Evolutionary conservation across 257 asterid species (phyloP).

Genomic region (Gentiana straminea): DNA sequence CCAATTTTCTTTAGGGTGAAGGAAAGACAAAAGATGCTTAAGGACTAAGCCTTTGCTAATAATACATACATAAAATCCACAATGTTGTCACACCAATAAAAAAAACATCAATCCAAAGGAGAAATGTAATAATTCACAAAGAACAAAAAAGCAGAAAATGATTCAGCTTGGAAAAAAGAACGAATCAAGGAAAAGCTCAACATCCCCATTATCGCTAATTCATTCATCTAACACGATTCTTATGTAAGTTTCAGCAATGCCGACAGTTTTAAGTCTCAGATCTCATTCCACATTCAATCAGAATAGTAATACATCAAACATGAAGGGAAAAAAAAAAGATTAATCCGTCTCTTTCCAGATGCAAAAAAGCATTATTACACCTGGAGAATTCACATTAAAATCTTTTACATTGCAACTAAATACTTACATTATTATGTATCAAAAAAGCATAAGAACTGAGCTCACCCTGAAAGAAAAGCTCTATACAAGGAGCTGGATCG

Average conservation of each 20-base stretch:
- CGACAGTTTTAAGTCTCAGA: slow-evolving; percentile 13
- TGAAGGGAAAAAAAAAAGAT: background rate
- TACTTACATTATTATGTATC: background rate
- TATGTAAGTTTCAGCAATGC: slow-evolving; percentile 18
- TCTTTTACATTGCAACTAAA: background rate
- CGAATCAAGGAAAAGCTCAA: slow-evolving; percentile 2
- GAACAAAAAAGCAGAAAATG: background rate
- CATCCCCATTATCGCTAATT: background rate
- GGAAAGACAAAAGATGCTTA: background rate
- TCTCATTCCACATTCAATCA: slow-evolving; percentile 16
- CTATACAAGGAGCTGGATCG: slow-evolving; percentile 22
- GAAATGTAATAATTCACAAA: background rate
- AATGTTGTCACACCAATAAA: background rate
- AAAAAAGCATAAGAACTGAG: background rate
- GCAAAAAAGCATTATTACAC: too few species aligned
- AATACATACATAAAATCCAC: background rate
- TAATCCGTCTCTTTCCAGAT: too few species aligned
- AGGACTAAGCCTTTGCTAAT: background rate
- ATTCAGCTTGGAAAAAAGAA: background rate
- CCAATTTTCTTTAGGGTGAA: too few species aligned
- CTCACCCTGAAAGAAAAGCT: slow-evolving; percentile 12
- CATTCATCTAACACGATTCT: background rate
- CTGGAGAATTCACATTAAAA: too few species aligned
- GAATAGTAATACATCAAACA: background rate
- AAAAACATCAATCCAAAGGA: background rate